These are phyloP conservation scores for Emydomyces testavorans DNA, from an alignment of 2,329 filamentous ascomycete species.

Conservation along the genomic window DNA sequence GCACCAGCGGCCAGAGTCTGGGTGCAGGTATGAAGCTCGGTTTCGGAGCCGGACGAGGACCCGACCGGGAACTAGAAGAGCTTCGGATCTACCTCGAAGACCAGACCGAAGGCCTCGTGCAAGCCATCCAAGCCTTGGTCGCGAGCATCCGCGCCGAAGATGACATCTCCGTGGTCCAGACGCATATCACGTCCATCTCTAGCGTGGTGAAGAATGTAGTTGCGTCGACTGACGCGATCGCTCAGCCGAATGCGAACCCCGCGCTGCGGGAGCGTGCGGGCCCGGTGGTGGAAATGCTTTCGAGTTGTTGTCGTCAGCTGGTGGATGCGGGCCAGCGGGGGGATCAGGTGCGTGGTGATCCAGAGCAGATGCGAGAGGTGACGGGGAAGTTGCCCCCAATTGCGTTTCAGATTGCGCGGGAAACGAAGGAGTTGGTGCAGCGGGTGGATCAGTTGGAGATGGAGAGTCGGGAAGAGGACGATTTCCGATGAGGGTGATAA, in stretches of 20 bases:
- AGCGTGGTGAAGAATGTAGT: conserved; percentile 60
- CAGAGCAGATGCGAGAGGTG: conserved; percentile 44
- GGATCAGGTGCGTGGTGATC: conserved; percentile 46
- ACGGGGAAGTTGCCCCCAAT: conserved; percentile 65
- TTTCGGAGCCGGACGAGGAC: conserved; percentile 32
- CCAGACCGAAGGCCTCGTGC: conserved; percentile 65
- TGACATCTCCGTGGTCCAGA: conserved; percentile 52
- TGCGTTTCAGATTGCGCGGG: conserved; percentile 74
- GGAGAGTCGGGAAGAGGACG: conserved; percentile 30
- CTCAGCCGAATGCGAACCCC: conserved; percentile 36
- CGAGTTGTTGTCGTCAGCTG: conserved; percentile 53
- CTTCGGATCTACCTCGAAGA: conserved; percentile 68
- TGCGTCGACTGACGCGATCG: conserved; percentile 48
- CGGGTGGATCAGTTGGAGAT: conserved; percentile 34
- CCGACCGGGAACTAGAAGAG: conserved; percentile 45
- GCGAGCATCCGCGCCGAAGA: conserved; percentile 56
- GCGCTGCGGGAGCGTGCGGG: conserved; percentile 39
- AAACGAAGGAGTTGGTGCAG: conserved; percentile 62
- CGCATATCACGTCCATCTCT: conserved; percentile 60
- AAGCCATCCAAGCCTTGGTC: conserved; percentile 72
- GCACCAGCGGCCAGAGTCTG: conserved; percentile 23
- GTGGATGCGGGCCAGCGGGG: conserved; percentile 53
- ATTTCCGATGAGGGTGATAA: conserved; percentile 27
- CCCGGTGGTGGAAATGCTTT: conserved; percentile 39
- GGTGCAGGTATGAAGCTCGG: conserved; percentile 24